Evolutionary conservation across 2,329 filamentous ascomycete species (phyloP).

Genomic region (Hypoxylon sp.): DNA sequence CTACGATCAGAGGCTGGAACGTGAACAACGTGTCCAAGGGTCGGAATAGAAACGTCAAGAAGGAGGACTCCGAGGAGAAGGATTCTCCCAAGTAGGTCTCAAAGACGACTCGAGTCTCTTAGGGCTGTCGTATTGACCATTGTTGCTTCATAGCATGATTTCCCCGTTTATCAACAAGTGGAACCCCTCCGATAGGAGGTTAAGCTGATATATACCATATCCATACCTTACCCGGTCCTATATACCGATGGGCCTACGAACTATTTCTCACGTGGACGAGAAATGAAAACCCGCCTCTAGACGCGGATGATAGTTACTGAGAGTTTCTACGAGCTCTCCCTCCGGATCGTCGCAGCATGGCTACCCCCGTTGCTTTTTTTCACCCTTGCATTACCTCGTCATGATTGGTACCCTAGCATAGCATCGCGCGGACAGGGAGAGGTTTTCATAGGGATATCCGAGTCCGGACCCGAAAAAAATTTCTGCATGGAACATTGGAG

Average conservation of each 20-base stretch:
- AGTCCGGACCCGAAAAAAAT: not conserved
- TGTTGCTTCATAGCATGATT: constrained; percentile 45
- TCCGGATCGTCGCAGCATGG: not conserved
- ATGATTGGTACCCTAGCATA: constrained; percentile 12
- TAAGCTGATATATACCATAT: constrained; percentile 16
- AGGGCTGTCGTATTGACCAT: constrained; percentile 33
- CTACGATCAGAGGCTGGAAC: constrained; percentile 71
- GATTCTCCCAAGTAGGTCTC: constrained; percentile 52
- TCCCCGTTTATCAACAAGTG: constrained; percentile 51
- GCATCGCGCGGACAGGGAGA: constrained; percentile 37
- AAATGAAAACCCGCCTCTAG: constrained; percentile 13
- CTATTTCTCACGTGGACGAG: not conserved
- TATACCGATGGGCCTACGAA: constrained; percentile 25
- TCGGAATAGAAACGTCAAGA: constrained; percentile 50
- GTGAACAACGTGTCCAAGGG: constrained; percentile 60
- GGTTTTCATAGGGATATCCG: not conserved
- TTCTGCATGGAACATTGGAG: constrained; percentile 31
- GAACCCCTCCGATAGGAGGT: constrained; percentile 49
- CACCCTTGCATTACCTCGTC: constrained; percentile 7
- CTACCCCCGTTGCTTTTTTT: constrained; percentile 4
- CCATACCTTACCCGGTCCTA: not conserved
- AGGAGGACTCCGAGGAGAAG: constrained; percentile 54
- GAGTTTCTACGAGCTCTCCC: constrained; percentile 8
- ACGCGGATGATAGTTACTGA: not conserved
- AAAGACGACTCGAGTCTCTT: constrained; percentile 22